Evolutionary conservation across 768 basidiomycete genomes (phyloP).

Genomic region (Gautieria morchelliformis): DNA sequence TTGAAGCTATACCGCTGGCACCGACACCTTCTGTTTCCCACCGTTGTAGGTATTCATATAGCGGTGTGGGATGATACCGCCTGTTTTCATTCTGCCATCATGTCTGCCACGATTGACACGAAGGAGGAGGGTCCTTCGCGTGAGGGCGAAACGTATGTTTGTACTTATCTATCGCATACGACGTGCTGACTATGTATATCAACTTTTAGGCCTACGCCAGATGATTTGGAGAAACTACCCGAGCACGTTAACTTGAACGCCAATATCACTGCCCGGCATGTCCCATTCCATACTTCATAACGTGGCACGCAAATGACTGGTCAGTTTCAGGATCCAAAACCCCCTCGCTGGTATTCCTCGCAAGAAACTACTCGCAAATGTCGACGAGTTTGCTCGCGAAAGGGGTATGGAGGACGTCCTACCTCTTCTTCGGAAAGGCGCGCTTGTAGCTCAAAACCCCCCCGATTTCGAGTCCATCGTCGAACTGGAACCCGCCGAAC

Average conservation of each 20-base stretch:
- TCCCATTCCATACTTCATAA: not conserved
- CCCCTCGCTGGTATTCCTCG: conserved; percentile 17
- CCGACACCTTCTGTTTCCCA: too few species aligned
- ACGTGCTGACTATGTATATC: not conserved
- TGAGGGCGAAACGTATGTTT: not conserved
- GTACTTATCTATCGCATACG: not conserved
- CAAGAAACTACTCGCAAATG: conserved; percentile 12
- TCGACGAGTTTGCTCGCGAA: conserved; percentile 15
- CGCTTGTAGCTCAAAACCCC: conserved; percentile 19
- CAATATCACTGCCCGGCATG: not conserved
- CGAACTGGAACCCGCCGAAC: conserved; percentile 20
- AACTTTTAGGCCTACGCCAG: not conserved
- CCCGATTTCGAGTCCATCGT: conserved; percentile 23
- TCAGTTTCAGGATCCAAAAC: conserved; percentile 13
- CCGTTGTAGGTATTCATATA: too few species aligned
- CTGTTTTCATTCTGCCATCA: not conserved
- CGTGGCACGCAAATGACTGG: not conserved
- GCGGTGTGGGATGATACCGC: too few species aligned
- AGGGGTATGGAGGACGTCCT: conserved; percentile 13
- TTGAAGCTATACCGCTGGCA: too few species aligned
- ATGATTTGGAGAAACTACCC: not conserved
- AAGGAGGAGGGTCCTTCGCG: not conserved
- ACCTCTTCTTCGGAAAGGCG: conserved; percentile 16
- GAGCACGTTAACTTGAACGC: not conserved
- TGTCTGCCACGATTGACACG: not conserved